Base-by-base conservation (phyloP, 1,139 yeast genomes). In the Maudiozyma humilis region DNA sequence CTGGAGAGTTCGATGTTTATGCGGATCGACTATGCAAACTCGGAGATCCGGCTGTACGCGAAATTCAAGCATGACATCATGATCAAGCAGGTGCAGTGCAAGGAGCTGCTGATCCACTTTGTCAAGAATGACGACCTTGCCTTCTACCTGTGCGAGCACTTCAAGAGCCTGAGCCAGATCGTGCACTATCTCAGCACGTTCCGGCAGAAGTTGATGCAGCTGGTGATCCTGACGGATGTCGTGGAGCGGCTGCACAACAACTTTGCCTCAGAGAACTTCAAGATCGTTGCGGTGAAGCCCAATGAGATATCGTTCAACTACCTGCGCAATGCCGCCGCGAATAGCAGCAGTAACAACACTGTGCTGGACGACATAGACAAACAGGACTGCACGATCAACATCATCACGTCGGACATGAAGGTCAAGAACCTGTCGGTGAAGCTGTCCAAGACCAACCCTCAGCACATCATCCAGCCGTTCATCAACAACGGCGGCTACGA, bases 291-390 rank as follows among this genome's bases (percentile, higher is more conserved):
- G 23, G 44, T 62, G 32, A 57, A 56, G 41, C 62, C 63, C 8
- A 59, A 62, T 39, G 64, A 63, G 44, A 59, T 63, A 15, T 51
- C 63, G 6, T 63, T 63, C 50, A 60, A 60, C 44, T 63, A 63
- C 44, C 46, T 63, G 27, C 54, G 55, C 31, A 51, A 57, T 27
- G 49, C 50, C 37, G 43, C 42, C 6, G 56, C 10, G n/a, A n/a
- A 5, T 23, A 23, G 10, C 6, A 6, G 27, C 8, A 10, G 10
- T 6, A 23, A 23, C 27, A 23, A 6, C 10, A 29, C 17, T 35
- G 16, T n/a, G n/a, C 29, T 32, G 10, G 36, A 20, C 4, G 17
- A 53, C 42, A 49, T 42, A 14, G 36, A 54, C 42, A 51, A 44
- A 17, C 55, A 56, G 38, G 66, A 63, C 46, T 63, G 66, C 48